These are phyloP conservation scores for Beauveria varroae DNA, from an alignment of 2,329 filamentous ascomycete species.

Conservation along the genomic window DNA sequence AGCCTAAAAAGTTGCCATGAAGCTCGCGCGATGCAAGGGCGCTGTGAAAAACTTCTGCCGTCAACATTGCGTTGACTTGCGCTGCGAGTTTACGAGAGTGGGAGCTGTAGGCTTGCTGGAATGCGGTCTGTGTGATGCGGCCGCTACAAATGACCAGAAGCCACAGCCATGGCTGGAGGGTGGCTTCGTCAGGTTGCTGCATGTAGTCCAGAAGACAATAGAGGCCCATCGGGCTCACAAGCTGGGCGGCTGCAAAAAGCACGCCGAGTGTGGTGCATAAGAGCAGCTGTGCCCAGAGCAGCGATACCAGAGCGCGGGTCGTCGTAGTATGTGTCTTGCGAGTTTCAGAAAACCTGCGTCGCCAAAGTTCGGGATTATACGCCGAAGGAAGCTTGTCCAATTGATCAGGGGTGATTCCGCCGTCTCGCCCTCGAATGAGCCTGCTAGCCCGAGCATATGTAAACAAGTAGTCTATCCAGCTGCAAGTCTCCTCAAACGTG, in stretches of 20 bases:
- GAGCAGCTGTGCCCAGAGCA: background rate
- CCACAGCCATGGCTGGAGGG: slow-evolving; percentile 44
- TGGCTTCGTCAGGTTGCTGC: slow-evolving; percentile 34
- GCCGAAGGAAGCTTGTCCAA: slow-evolving; percentile 29
- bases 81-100: slow-evolving; percentile 47
- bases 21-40: slow-evolving; percentile 4
- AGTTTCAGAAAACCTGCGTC: background rate
- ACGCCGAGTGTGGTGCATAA: slow-evolving; percentile 25
- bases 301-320: background rate
- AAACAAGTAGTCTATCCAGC: slow-evolving; percentile 44
- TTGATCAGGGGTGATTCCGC: slow-evolving; percentile 23
- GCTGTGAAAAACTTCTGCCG: background rate
- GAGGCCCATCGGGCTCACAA: slow-evolving; percentile 45
- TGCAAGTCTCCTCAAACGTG: slow-evolving; percentile 44
- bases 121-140: slow-evolving; percentile 37
- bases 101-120: slow-evolving; percentile 51
- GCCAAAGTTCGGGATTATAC: background rate
- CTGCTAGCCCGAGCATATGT: slow-evolving; percentile 29
- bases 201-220: slow-evolving; percentile 46
- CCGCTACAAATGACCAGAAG: slow-evolving; percentile 45
- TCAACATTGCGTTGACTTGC: slow-evolving; percentile 37
- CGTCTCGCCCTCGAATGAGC: slow-evolving; percentile 28
- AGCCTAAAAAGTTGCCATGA: background rate
- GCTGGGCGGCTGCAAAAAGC: slow-evolving; percentile 34
- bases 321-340: background rate